Evolutionary conservation across 495 filamentous ascomycete species (phyloP).

Genomic region (Aspergillus olivimuriae): DNA sequence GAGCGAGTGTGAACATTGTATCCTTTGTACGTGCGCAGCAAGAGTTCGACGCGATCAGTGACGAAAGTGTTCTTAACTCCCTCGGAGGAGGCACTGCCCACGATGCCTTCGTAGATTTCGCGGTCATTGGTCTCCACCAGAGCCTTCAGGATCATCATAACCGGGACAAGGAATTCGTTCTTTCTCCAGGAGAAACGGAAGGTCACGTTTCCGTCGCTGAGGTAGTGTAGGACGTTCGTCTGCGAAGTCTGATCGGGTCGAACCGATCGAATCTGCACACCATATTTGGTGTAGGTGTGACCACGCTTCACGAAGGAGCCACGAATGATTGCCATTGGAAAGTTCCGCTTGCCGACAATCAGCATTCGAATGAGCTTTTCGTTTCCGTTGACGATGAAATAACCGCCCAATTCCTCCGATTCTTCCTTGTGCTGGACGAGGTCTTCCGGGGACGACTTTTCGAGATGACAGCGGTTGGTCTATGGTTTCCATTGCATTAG

Average conservation of each 20-base stretch:
- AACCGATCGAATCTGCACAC: conserved; percentile 85
- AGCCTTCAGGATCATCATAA: conserved; percentile 95
- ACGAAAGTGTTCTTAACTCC: conserved; percentile 84
- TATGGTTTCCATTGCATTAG: conserved; percentile 17
- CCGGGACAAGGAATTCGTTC: conserved; percentile 87
- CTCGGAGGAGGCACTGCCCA: conserved; percentile 66
- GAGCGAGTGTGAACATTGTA: conserved; percentile 74
- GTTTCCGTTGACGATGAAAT: conserved; percentile 64
- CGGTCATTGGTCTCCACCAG: conserved; percentile 92
- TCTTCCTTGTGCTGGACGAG: conserved; percentile 86
- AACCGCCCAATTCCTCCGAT: conserved; percentile 86
- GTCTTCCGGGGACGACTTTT: conserved; percentile 71
- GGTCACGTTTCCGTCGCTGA: conserved; percentile 88
- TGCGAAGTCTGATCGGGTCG: conserved; percentile 95
- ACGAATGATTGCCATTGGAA: conserved; percentile 87
- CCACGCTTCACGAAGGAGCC: conserved; percentile 83
- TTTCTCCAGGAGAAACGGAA: conserved; percentile 98
- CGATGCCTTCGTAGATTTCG: conserved; percentile 87
- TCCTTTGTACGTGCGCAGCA: conserved; percentile 86
- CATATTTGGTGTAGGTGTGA: conserved; percentile 76
- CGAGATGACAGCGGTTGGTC: conserved; percentile 86
- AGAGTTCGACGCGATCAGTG: conserved; percentile 85
- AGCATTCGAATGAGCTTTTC: conserved; percentile 95
- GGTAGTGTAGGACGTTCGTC: conserved; percentile 94
- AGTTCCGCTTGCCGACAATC: conserved; percentile 82